Base-by-base conservation (phyloP, 2,329 filamentous ascomycete genomes). In the Colletotrichum lentis region DNA sequence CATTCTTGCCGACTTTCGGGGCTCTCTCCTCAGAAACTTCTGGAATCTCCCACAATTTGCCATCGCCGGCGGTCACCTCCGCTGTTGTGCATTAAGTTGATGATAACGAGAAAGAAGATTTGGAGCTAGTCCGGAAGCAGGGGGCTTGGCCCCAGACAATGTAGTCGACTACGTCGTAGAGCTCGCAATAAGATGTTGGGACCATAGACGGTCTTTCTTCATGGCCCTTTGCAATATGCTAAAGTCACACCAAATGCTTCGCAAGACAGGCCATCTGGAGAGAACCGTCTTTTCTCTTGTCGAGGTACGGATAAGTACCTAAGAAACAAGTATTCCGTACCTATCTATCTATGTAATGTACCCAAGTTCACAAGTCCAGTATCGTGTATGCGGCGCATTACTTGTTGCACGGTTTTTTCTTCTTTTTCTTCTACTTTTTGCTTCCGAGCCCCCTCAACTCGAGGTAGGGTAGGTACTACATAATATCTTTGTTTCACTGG, bases 1-100 rank as follows among this genome's bases (percentile, higher is more conserved):
- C 63, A 62, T 66, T 66, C 57, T 55, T 65, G 31, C 43, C 20
- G 22, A 14, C n/a, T 39, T 37, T 37, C 14, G 39, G 47, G n/a
- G 24, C 39, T 22, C 24, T 22, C 54, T 22, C 35, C 12, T 31
- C 47, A 14, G 20, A 18, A 14, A 5, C 46, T 22, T 11, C 18
- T 41, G 56, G 56, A 27, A 59, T 53, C 56, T 61, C 31, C 39
- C 47, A 47, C 49, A 61, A 54, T 47, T 18, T 56, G 49, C 60
- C 41, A 55, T 41, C 63, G 31, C 16, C 27, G 24, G 27, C n/a
- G 27, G 58, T 39, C 22, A 39, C 46, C 16, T 54, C 35, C 12
- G 37, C n/a, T 24, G 16, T 10, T 37, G 24, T 31, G n/a, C 3
- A 41, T 22, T n/a, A 18, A 56, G 8, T 24, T 10, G 14, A 60